Percentiles rank a stretch among this genome's conserved stretches.
These are phyloP conservation scores for Alternaria postmessia DNA, from an alignment of 2,329 filamentous ascomycete genomes.

Conservation along the genomic window DNA sequence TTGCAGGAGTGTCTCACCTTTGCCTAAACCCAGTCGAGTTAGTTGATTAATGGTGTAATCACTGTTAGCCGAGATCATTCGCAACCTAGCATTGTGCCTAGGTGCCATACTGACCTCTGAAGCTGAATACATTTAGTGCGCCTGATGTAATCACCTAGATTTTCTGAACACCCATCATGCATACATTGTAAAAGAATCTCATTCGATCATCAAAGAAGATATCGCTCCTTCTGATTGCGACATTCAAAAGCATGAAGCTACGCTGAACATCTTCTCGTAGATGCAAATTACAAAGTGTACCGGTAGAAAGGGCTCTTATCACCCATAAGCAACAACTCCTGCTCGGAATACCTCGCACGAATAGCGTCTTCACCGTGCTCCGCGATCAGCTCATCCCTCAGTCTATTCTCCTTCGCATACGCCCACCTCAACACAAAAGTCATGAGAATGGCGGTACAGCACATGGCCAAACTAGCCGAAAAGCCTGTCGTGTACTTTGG, in stretches of 20 bases:
- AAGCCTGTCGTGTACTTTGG: conserved; percentile 62
- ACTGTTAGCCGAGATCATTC: no score
- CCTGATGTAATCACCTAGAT: background rate
- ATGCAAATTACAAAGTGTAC: conserved; percentile 39
- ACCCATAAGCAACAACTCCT: conserved; percentile 53
- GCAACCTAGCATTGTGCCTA: no score
- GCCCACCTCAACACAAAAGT: conserved; percentile 54
- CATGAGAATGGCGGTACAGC: conserved; percentile 56
- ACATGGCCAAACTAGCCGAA: conserved; percentile 56
- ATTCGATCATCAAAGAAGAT: background rate
- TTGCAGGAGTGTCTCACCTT: no score
- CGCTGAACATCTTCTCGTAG: background rate
- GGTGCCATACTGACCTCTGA: no score
- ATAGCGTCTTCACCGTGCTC: conserved; percentile 46
- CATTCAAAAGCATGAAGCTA: no score
- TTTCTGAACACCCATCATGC: background rate
- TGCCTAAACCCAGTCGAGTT: no score
- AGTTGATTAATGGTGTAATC: no score
- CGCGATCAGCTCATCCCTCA: conserved; percentile 34
- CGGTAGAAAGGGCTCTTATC: conserved; percentile 55
- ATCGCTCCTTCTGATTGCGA: background rate
- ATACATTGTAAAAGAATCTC: background rate
- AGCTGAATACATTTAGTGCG: background rate
- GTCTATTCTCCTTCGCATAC: conserved; percentile 50
- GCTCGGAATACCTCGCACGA: conserved; percentile 49